Conservation (phyloP, 495 filamentous ascomycete species). For the Podospora bellae-mahoneyi region DNA sequence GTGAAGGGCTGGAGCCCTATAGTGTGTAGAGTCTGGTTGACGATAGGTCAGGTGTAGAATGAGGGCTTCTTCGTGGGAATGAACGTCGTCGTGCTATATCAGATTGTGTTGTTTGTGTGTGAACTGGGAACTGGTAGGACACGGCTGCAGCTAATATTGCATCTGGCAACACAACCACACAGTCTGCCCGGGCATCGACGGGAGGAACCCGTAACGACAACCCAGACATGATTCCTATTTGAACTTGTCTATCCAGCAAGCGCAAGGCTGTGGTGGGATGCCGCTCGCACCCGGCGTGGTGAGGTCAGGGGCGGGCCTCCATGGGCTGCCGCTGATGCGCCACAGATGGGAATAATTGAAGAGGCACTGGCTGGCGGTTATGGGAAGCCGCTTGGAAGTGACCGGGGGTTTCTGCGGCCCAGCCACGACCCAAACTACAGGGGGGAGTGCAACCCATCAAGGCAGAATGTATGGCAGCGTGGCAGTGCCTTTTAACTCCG, state of each 20-base stretch:
- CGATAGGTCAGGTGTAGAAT: not conserved
- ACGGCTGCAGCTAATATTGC: not conserved
- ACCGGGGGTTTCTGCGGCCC: not conserved
- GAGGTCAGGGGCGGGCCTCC: not conserved
- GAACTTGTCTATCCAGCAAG: not conserved
- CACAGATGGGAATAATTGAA: not conserved
- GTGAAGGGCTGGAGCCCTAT: not conserved
- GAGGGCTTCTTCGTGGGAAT: not conserved
- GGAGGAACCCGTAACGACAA: not conserved
- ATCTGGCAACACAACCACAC: not conserved
- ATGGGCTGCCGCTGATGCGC: constrained; percentile 2
- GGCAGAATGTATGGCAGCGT: not conserved
- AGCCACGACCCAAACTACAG: constrained; percentile 1
- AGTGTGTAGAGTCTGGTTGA: not conserved
- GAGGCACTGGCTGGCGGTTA: not conserved
- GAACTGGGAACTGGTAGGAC: not conserved
- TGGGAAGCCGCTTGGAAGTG: not conserved
- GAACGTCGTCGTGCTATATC: not conserved
- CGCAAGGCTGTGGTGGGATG: not conserved
- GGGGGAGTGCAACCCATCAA: constrained; percentile 1
- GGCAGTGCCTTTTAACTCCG: constrained; percentile 1
- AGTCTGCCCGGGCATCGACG: not conserved
- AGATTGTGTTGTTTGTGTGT: not conserved
- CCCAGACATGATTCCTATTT: not conserved
- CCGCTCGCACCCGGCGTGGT: not conserved